A percentile compares a stretch with the other conserved stretches of the same genome.
Conservation (phyloP, 2,329 filamentous ascomycete species). For the Hypoxylon sp. region DNA sequence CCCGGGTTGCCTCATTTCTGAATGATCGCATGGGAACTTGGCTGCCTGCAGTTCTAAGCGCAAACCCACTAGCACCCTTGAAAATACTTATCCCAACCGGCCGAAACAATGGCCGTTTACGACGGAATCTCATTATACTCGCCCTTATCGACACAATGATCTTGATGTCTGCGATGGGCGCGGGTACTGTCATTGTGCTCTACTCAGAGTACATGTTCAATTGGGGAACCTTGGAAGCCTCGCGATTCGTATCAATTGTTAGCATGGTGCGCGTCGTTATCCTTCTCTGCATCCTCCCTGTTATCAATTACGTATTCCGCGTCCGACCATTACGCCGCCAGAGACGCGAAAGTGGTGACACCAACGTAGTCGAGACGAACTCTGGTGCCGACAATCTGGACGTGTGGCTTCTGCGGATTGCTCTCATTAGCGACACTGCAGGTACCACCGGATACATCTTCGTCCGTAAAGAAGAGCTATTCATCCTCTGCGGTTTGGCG, state of each 20-base stretch:
- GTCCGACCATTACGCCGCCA: slow-evolving; percentile 63
- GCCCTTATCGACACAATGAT: slow-evolving; percentile 86
- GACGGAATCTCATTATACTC: slow-evolving; percentile 86
- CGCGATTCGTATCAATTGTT: slow-evolving; percentile 83
- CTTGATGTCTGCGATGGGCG: slow-evolving; percentile 85
- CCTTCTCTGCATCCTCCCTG: slow-evolving; percentile 81
- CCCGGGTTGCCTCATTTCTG: slow-evolving; percentile 42
- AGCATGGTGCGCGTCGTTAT: slow-evolving; percentile 82
- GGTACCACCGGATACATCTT: slow-evolving; percentile 84
- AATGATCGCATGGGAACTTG: slow-evolving; percentile 48
- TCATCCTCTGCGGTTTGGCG: slow-evolving; percentile 79
- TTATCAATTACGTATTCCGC: slow-evolving; percentile 83
- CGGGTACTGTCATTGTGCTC: slow-evolving; percentile 84
- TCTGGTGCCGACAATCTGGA: slow-evolving; percentile 84
- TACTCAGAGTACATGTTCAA: slow-evolving; percentile 86
- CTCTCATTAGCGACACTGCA: slow-evolving; percentile 81
- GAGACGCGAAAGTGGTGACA: slow-evolving; percentile 57
- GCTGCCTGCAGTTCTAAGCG: slow-evolving; percentile 59
- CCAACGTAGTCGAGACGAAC: slow-evolving; percentile 64
- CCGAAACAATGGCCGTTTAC: slow-evolving; percentile 72
- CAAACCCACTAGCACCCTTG: slow-evolving; percentile 83
- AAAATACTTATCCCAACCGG: slow-evolving; percentile 83
- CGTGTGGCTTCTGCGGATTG: slow-evolving; percentile 79
- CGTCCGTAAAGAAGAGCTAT: slow-evolving; percentile 72
- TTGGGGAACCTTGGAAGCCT: slow-evolving; percentile 87